These are phyloP conservation scores for Sugiyamaella valdiviana DNA, from an alignment of 805 yeast genomes.

Conservation along the genomic window DNA sequence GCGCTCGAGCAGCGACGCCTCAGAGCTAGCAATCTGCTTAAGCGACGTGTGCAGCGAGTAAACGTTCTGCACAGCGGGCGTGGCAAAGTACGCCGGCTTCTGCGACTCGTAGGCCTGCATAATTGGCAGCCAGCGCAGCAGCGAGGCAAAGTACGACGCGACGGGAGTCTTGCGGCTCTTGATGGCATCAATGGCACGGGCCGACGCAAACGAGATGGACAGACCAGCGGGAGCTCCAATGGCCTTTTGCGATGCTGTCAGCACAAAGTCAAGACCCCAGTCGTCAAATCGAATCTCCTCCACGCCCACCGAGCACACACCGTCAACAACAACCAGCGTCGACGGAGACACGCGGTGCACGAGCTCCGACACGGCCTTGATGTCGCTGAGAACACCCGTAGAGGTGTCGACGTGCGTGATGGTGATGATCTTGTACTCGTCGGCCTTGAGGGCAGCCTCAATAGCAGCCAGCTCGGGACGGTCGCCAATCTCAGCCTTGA, in stretches of 20 bases:
- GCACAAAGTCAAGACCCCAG: slow-evolving; percentile 84
- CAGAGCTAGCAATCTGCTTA: slow-evolving; percentile 50
- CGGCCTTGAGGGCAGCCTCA: slow-evolving; percentile 46
- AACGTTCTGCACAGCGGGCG: slow-evolving; percentile 87
- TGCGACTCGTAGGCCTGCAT: slow-evolving; percentile 82
- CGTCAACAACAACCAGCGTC: slow-evolving; percentile 80
- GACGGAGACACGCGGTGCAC: slow-evolving; percentile 67
- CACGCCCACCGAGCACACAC: slow-evolving; percentile 90
- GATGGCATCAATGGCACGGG: slow-evolving; percentile 65
- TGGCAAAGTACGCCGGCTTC: slow-evolving; percentile 81
- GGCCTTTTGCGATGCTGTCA: slow-evolving; percentile 94
- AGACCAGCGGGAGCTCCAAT: slow-evolving; percentile 92
- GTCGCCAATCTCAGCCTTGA: slow-evolving; percentile 70
- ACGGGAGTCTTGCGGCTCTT: slow-evolving; percentile 41
- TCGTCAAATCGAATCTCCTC: slow-evolving; percentile 78
- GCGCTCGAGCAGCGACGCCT: slow-evolving; percentile 48
- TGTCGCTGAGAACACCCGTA: slow-evolving; percentile 81
- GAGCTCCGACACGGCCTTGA: slow-evolving; percentile 53
- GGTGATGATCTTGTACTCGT: slow-evolving; percentile 62
- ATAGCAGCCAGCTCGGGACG: slow-evolving; percentile 52
- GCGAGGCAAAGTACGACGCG: slow-evolving; percentile 56
- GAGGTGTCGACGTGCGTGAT: slow-evolving; percentile 96
- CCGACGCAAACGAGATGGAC: slow-evolving; percentile 67
- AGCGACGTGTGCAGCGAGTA: slow-evolving; percentile 76
- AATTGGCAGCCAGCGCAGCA: slow-evolving; percentile 82